Base-by-base conservation (phyloP, 495 filamentous ascomycete genomes). In the Halenospora varia region DNA sequence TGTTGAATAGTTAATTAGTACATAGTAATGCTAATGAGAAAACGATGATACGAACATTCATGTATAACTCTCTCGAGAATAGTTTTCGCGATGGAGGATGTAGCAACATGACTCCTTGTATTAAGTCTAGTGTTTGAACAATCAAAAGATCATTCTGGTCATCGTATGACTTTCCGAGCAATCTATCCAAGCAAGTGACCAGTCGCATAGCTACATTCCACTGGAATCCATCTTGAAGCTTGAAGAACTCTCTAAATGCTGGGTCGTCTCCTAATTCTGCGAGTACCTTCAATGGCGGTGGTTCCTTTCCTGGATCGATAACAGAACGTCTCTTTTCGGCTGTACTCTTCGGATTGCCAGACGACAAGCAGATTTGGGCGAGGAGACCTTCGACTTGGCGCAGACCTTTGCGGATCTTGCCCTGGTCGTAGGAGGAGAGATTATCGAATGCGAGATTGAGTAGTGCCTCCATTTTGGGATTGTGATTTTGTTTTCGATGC, bases 361-460 rank as follows among this genome's bases (percentile, higher is more conserved):
- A 78, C 10, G 86, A 87, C 3, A 98, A 82, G 73, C 94, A 97
- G 70, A 98, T 94, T 72, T 96, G 92, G 3, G 94, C 94, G 24
- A 98, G 85, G 25, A 98, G 82, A 17, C 94, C 94, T 73, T 98
- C 94, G 48, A 97, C 89, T 73, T 96, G 93, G 54, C 91, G 89
- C 53, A 98, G 77, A 25, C 94, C 94, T 75, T 97, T 97, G 47
- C 89, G 84, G 65, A 97, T 88, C 74, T 96, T 94, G 68, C 78
- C 74, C 44, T 82, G 83, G 68, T 96, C 92, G 70, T 91, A 95
- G 22, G 93, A 96, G 48, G 92, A 95, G 53, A 98, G 86, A 71
- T 96, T 94, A 71, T 96, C 92, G 72, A 98, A 98, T 59, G 93
- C 90, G 66, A 95, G 85, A 17, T 92, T 92, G 57, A 98, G 76